phyloP scores from a whole-genome alignment of 768 basidiomycete species.

The Hypholoma sublateritium region DNA sequence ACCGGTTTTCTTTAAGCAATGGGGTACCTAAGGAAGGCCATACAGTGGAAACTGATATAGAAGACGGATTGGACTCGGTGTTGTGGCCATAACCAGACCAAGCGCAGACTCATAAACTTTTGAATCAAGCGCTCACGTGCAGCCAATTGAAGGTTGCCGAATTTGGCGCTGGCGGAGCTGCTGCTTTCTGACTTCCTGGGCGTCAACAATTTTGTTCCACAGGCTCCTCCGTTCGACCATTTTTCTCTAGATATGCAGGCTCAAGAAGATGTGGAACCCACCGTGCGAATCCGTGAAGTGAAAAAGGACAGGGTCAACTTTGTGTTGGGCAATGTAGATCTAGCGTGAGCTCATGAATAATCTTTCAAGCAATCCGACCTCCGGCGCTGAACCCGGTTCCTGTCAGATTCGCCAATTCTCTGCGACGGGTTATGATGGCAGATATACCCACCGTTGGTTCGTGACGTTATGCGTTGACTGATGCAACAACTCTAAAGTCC shows the following conservation, averaged over 20 bases:
- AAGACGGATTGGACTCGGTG: no score
- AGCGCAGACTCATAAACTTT: no score
- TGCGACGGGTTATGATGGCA: slow-evolving; percentile 93
- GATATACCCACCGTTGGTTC: slow-evolving; percentile 94
- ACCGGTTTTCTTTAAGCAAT: no score
- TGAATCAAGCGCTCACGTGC: no score
- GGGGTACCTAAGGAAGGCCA: no score
- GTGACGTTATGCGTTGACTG: slow-evolving; percentile 25
- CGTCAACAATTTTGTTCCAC: not conserved
- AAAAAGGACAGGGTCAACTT: slow-evolving; percentile 88
- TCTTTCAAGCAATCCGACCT: not conserved
- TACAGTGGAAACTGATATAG: no score
- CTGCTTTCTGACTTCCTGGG: not conserved
- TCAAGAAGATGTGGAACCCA: slow-evolving; percentile 56
- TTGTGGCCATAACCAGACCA: no score
- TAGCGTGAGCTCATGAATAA: slow-evolving; percentile 63
- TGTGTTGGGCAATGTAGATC: slow-evolving; percentile 92
- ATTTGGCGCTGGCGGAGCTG: no score
- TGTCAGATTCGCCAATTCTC: slow-evolving; percentile 86
- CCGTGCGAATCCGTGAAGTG: slow-evolving; percentile 81
- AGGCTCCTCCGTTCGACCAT: not conserved
- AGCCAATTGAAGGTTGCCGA: no score
- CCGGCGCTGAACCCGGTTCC: slow-evolving; percentile 9
- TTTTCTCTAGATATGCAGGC: slow-evolving; percentile 32
- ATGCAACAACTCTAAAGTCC: slow-evolving; percentile 7